Evolutionary conservation across 305 asterid species (phyloP), one percentile per base, ranked within the genome.

Genomic region (Fraxinus xanthoxyloides): DNA sequence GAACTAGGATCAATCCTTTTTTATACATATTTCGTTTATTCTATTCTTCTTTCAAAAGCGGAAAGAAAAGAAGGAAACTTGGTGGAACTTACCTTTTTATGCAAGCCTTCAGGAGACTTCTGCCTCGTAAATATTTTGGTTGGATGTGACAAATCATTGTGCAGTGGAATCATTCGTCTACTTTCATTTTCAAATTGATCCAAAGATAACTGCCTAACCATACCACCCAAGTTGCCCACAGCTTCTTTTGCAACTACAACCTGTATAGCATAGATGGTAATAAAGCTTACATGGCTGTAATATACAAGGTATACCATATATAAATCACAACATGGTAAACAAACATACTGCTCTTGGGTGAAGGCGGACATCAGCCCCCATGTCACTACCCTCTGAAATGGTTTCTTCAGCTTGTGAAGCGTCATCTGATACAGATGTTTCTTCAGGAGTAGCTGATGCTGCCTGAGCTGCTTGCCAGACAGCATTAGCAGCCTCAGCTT

Each of bases 141-240:
- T 82, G 98, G 98, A 86, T 91, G 85, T 76, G 98, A 91, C 82
- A 91, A 84, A 80, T 95, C 98, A 85, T 89, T 97, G 9, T 91
- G 91, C 24, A 90, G 80, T 36, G 98, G 96, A 85, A 89, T 84
- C 98, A 92, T 94, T 78, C 99, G 93, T 87, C 99, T 91, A 85
- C 99, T 95, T 85, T 97, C 99, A 88, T 97, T 94, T 87, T 97
- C 99, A 83, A 97, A 97, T 85, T 97, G 99, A 92, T 97, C 99
- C 89, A 97, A 87, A 72, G 98, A 94, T 78, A 97, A 91, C 90
- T 94, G 99, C 86, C 99, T 92, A 77, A 97, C 92, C 98, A 97
- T 93, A 80, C 99, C 98, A 82, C 99, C 99, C 84, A 97, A 92
- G 90, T 89, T 94, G 79, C 99, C 99, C 9, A 94, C 89, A 69